Base-by-base conservation (phyloP, 2,329 filamentous ascomycete genomes). In the Verticillium isaacii region DNA sequence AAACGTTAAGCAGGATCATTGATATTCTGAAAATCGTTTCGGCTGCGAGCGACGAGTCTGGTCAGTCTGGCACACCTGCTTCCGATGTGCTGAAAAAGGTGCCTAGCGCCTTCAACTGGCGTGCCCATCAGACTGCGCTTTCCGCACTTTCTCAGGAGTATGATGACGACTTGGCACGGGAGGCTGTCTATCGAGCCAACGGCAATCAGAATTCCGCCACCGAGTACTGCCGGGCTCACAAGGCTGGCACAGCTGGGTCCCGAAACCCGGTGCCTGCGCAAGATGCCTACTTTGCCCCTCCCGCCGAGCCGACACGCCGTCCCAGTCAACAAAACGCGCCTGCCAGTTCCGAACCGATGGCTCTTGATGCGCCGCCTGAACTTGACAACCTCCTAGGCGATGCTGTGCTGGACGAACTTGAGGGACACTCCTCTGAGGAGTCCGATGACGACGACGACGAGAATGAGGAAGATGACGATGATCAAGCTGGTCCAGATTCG, bases 121-220 rank as follows among this genome's bases (percentile, higher is more conserved):
- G 55, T 7, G 32, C 32, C n/a, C 52, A 61, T 14, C 55, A 58
- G n/a, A 34, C 19, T 7, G 39, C 63, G 29, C 50, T 66, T 12
- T 85, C 79, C 62, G 19, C 29, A 19, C 41, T 59, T 25, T 23
- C 41, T 25, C 17, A n/a, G 17, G 58, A 59, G 14, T 59, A 55
- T 45, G 80, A 87, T 23, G 78, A 83, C 54, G 84, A 86, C 14
- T 79, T 97, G 59, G 89, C 85, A 7, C 82, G 85, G 36, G 94
- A 98, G 74, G 93, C 91, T 34, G 78, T 95, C 0, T 97, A 92
- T 73, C 87, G 94, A 60, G 91, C 91, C 68, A 90, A 92, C 69
- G 91, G 92, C 61, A 83, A 84, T 60, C 68, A 75, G 5, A 72
- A 77, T 2, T 77, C 80, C 32, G 87, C 92, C 7, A 79, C 81